phyloP scores from a whole-genome alignment of 805 yeast species.

The Myxozyma neotropica region DNA sequence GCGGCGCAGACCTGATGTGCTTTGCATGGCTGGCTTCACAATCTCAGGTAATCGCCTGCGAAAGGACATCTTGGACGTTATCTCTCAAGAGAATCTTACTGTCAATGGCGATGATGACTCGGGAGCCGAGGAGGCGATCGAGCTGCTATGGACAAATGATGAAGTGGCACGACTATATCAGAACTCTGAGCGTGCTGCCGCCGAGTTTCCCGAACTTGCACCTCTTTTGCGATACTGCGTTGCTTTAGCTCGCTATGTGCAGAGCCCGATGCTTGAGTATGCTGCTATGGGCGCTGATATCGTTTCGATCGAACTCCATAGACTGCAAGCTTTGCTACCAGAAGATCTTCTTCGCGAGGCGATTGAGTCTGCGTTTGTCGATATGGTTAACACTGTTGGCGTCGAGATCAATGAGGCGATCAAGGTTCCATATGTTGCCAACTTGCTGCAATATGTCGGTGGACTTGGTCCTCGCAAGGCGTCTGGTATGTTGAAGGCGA shows the following conservation, averaged over 20 bases:
- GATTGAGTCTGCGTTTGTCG: conserved; percentile 81
- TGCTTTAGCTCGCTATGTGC: conserved; percentile 87
- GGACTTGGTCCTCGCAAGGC: conserved; percentile 98
- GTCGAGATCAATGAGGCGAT: conserved; percentile 91
- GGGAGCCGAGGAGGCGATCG: conserved; percentile 53
- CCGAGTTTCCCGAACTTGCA: conserved; percentile 84
- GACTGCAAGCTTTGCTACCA: conserved; percentile 71
- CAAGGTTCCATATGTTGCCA: conserved; percentile 70
- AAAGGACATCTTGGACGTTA: conserved; percentile 48
- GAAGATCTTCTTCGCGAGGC: conserved; percentile 65
- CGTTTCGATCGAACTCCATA: conserved; percentile 62
- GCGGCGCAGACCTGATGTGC: conserved; percentile 78
- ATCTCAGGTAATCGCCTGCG: conserved; percentile 64
- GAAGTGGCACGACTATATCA: conserved; percentile 91
- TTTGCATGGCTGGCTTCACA: conserved; percentile 86
- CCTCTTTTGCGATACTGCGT: conserved; percentile 79
- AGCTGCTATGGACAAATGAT: conserved; percentile 82
- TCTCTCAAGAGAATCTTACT: conserved; percentile 55
- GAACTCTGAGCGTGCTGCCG: conserved; percentile 69
- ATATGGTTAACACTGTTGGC: conserved; percentile 87
- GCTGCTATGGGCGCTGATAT: conserved; percentile 78
- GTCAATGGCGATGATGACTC: conserved; percentile 40
- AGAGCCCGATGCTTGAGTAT: conserved; percentile 90
- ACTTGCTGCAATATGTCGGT: conserved; percentile 72
- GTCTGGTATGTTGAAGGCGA: conserved; percentile 76